Evolutionary conservation across 2,329 filamentous ascomycete species (phyloP).

Genomic region (Fusarium coffeatum): DNA sequence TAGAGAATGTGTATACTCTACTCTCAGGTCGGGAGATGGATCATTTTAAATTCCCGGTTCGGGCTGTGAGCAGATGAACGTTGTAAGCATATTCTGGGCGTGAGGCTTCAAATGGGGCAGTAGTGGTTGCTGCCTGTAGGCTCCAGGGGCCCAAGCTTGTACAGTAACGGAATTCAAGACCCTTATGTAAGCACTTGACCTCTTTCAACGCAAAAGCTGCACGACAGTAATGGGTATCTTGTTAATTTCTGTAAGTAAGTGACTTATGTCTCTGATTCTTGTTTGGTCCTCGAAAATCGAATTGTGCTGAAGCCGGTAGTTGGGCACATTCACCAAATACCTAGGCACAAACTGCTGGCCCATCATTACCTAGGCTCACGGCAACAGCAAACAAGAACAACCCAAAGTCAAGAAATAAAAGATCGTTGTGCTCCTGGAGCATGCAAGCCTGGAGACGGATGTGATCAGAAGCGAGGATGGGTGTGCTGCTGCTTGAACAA

Average conservation of each 20-base stretch:
- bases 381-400: neutral
- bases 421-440: neutral
- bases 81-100: slow-evolving; percentile 9
- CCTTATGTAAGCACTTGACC: slow-evolving; percentile 12
- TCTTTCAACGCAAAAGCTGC: neutral
- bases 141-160: slow-evolving; percentile 29
- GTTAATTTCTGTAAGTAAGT: neutral
- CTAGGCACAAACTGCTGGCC: neutral
- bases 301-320: neutral
- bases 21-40: neutral
- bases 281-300: neutral
- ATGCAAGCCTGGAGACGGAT: neutral
- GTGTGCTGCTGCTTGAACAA: neutral
- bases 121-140: slow-evolving; percentile 36
- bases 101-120: slow-evolving; percentile 15
- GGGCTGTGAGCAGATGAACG: slow-evolving; percentile 5
- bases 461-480: neutral
- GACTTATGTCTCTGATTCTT: neutral
- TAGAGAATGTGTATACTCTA: neutral
- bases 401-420: neutral
- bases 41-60: slow-evolving; percentile 6
- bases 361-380: neutral
- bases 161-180: neutral
- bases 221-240: neutral
- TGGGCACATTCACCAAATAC: neutral